These are phyloP conservation scores for Bipolaris zeicola DNA, from an alignment of 2,329 filamentous ascomycete species.

Conservation along the genomic window DNA sequence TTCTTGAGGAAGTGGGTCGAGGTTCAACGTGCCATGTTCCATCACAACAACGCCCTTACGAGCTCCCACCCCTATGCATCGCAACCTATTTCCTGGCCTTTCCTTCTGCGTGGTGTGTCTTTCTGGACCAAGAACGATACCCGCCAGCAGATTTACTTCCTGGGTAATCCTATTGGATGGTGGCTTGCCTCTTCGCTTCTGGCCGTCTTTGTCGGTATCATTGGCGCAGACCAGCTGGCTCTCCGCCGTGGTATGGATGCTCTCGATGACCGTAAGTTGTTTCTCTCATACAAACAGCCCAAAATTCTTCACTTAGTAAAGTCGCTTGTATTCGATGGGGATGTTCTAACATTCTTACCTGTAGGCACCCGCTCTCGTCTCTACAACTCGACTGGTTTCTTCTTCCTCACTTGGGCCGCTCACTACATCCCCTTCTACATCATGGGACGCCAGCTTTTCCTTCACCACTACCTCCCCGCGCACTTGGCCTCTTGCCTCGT, in stretches of 20 bases:
- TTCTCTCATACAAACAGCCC: constrained; percentile 5
- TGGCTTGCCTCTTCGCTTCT: constrained; percentile 93
- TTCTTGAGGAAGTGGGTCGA: constrained; percentile 97
- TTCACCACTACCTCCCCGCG: constrained; percentile 96
- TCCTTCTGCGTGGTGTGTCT: constrained; percentile 93
- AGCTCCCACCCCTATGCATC: constrained; percentile 96
- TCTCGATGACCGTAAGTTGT: constrained; percentile 82
- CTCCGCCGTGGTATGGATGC: constrained; percentile 92
- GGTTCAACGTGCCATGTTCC: constrained; percentile 97
- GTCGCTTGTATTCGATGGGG: constrained; percentile 9
- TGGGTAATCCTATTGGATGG: constrained; percentile 96
- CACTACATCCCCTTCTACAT: constrained; percentile 98
- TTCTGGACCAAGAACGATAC: constrained; percentile 99
- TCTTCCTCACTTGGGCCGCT: constrained; percentile 96
- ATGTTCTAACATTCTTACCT: constrained; percentile 18
- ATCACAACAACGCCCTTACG: constrained; percentile 97
- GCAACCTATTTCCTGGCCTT: constrained; percentile 96
- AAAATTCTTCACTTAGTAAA: constrained; percentile 3
- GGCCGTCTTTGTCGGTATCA: constrained; percentile 89
- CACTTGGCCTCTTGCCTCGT: constrained; percentile 91
- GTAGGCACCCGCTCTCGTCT: constrained; percentile 85
- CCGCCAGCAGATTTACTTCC: constrained; percentile 95
- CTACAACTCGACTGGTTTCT: constrained; percentile 98
- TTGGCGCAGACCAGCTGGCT: constrained; percentile 91
- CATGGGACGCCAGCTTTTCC: constrained; percentile 97